phyloP scores from a whole-genome alignment of 768 basidiomycete species.

The Russula compacta region DNA sequence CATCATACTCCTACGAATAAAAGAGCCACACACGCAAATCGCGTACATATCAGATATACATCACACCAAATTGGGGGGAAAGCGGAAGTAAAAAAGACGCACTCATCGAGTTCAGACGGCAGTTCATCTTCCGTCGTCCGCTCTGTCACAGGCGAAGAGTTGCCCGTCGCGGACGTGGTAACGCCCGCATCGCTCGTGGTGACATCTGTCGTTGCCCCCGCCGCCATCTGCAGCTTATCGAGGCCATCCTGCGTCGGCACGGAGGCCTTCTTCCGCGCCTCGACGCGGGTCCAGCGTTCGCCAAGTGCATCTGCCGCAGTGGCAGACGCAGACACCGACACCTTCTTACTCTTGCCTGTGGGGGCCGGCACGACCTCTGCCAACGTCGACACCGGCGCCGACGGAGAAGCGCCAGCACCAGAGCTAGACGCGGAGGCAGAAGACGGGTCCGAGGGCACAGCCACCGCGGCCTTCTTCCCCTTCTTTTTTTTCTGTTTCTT shows the following conservation, averaged over 20 bases:
- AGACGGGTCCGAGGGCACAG: constrained; percentile 24
- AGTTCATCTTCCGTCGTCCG: constrained; percentile 34
- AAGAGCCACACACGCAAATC: neutral
- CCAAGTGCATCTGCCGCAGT: constrained; percentile 38
- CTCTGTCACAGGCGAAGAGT: constrained; percentile 31
- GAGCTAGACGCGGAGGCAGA: constrained; percentile 23
- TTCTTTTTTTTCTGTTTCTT: constrained; percentile 42
- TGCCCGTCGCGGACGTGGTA: constrained; percentile 38
- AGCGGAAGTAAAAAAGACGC: constrained; percentile 26
- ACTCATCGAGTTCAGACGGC: constrained; percentile 64
- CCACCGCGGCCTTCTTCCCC: constrained; percentile 22
- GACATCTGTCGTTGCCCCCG: constrained; percentile 26
- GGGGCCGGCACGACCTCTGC: constrained; percentile 1
- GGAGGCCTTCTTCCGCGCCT: constrained; percentile 30
- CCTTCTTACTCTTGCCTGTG: constrained; percentile 26
- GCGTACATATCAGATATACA: constrained; percentile 5
- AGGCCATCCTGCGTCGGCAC: neutral
- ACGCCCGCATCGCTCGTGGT: constrained; percentile 42
- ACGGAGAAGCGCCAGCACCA: neutral
- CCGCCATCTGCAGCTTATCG: neutral
- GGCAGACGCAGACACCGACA: constrained; percentile 19
- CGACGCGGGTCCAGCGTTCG: constrained; percentile 67
- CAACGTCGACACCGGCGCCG: neutral
- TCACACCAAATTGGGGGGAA: neutral
- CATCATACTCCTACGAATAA: constrained; percentile 39